Conservation (phyloP, 177 flowering plant species). For the Telopea speciosissima region DNA sequence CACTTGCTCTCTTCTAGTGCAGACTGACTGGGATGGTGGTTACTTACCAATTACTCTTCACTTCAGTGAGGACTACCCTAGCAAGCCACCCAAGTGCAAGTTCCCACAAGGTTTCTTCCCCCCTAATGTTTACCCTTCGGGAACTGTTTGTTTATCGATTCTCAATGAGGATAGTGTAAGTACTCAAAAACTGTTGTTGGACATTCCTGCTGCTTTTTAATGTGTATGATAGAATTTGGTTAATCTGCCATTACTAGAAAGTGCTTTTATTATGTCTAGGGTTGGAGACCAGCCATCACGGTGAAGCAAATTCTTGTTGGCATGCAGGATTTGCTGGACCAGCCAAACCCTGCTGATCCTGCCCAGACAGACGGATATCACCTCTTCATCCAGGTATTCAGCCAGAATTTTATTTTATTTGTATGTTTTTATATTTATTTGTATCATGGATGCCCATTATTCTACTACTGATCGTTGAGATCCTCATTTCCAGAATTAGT, state of each 20-base stretch:
- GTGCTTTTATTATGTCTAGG: conserved; percentile 22
- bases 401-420: not conserved
- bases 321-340: conserved; percentile 58
- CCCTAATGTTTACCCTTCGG: conserved; percentile 66
- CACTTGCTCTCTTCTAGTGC: conserved; percentile 9
- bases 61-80: conserved; percentile 59
- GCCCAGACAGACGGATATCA: conserved; percentile 90
- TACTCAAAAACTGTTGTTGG: conserved; percentile 1
- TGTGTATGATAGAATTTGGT: not conserved
- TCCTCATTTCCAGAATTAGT: conserved; percentile 36
- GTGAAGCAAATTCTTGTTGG: conserved; percentile 65
- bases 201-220: not conserved
- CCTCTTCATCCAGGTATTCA: conserved; percentile 50
- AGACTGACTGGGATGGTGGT: conserved; percentile 75
- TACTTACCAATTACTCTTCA: conserved; percentile 41
- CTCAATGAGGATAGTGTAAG: conserved; percentile 64
- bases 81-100: conserved; percentile 65
- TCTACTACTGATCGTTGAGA: not conserved
- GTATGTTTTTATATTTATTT: no score
- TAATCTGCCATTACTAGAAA: not conserved
- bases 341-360: conserved; percentile 74
- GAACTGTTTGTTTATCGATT: conserved; percentile 58
- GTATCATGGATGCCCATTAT: not conserved
- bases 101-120: conserved; percentile 57
- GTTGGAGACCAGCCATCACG: conserved; percentile 68